A percentile compares a stretch with the other conserved stretches of the same genome.
Conservation (phyloP, 176 grass and related monocot species). For the Ensete ventricosum region DNA sequence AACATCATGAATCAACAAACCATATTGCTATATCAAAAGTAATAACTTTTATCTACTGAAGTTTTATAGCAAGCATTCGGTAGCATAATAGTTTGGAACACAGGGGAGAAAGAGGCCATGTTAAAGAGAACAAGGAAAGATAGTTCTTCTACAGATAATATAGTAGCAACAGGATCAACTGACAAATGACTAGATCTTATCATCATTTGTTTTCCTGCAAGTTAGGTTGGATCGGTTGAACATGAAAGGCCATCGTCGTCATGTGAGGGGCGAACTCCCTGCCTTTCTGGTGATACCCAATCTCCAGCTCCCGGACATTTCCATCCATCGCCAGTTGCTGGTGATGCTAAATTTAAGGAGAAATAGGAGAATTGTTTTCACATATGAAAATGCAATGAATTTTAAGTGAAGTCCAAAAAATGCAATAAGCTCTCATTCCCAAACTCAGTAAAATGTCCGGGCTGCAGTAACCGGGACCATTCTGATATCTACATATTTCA, state of each 20-base stretch:
- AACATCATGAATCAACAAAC: too few species aligned
- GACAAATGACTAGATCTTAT: neutral
- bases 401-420: too few species aligned
- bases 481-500: too few species aligned
- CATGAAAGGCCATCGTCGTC: slow-evolving; percentile 63
- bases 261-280: slow-evolving; percentile 75
- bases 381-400: neutral
- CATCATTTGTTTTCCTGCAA: slow-evolving; percentile 65
- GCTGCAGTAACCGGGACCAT: too few species aligned
- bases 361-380: neutral
- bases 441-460: too few species aligned
- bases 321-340: slow-evolving; percentile 47
- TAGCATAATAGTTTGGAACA: too few species aligned
- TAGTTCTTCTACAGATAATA: neutral
- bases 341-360: slow-evolving; percentile 39
- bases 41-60: too few species aligned
- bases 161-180: neutral
- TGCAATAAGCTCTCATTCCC: too few species aligned
- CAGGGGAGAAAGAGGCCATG: too few species aligned
- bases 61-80: too few species aligned
- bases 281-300: slow-evolving; percentile 54
- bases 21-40: too few species aligned
- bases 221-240: slow-evolving; percentile 78
- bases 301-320: slow-evolving; percentile 71
- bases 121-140: too few species aligned